Percentiles rank a stretch among this genome's conserved stretches.
These are phyloP conservation scores for Strigomonas galati DNA, from an alignment of 208 protist species.

Conservation along the genomic window DNA sequence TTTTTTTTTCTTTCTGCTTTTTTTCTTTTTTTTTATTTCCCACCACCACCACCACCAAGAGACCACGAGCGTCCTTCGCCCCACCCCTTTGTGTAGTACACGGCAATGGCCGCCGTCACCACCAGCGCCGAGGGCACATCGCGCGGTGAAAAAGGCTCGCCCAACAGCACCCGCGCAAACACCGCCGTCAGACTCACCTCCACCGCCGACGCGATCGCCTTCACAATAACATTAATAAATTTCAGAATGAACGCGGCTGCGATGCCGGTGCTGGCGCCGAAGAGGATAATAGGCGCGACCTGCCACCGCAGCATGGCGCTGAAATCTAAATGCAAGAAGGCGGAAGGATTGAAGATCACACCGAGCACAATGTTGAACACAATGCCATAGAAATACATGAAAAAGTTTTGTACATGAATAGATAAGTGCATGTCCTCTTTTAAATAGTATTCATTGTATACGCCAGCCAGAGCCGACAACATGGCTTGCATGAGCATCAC, in stretches of 20 bases:
- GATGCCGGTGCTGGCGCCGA: slow-evolving; percentile 44
- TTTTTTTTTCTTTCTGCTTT: too few relatives aligned
- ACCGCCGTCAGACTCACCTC: slow-evolving; percentile 62
- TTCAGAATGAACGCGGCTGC: slow-evolving; percentile 73
- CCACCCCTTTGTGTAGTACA: too few relatives aligned
- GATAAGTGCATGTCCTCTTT: slow-evolving; percentile 50
- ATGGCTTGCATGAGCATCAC: slow-evolving; percentile 52
- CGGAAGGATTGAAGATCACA: slow-evolving; percentile 26
- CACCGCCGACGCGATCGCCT: slow-evolving; percentile 56
- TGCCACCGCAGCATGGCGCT: not conserved
- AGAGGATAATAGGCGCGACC: slow-evolving; percentile 28
- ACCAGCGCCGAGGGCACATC: too few relatives aligned
- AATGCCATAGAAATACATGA: slow-evolving; percentile 73
- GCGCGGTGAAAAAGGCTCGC: slow-evolving; percentile 27
- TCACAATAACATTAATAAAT: slow-evolving; percentile 77
- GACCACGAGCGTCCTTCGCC: too few relatives aligned
- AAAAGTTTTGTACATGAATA: slow-evolving; percentile 82
- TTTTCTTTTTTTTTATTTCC: too few relatives aligned
- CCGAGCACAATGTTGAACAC: slow-evolving; percentile 65
- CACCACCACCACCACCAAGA: too few relatives aligned
- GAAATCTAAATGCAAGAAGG: not conserved
- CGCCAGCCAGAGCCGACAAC: slow-evolving; percentile 54
- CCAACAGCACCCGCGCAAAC: slow-evolving; percentile 26
- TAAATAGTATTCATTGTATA: slow-evolving; percentile 76
- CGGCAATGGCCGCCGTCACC: too few relatives aligned